Percentiles rank a stretch among this genome's conserved stretches.
Conservation (phyloP, 805 yeast species). For the Brettanomyces custersianus region DNA sequence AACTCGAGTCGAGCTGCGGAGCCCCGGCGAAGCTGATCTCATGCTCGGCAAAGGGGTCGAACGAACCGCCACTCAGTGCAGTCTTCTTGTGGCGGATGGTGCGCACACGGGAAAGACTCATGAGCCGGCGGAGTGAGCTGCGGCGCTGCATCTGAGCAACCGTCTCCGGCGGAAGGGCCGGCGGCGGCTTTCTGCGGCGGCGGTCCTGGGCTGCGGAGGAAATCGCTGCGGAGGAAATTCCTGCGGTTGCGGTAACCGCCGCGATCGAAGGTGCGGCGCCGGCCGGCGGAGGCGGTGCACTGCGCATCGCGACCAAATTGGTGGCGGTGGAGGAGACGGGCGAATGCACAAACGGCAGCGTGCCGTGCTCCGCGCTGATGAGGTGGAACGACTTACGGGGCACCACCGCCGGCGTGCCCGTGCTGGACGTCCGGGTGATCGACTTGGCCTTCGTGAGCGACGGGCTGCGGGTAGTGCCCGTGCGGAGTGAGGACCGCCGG, state of each 20-base stretch:
- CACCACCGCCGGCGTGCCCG: too few species aligned
- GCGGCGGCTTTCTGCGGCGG: constrained; percentile 21
- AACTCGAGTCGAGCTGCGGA: constrained; percentile 43
- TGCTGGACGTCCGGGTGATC: constrained; percentile 21
- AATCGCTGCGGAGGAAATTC: too few species aligned
- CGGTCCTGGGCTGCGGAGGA: too few species aligned
- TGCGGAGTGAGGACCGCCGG: not conserved
- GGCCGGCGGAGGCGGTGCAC: constrained; percentile 14
- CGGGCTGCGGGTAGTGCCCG: constrained; percentile 11
- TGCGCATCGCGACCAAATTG: constrained; percentile 16
- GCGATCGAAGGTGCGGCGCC: not conserved
- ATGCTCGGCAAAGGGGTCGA: constrained; percentile 61
- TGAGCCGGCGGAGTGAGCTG: constrained; percentile 4
- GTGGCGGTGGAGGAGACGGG: constrained; percentile 51
- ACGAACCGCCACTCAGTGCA: constrained; percentile 5
- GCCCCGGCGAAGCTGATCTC: constrained; percentile 66
- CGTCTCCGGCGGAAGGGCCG: constrained; percentile 8
- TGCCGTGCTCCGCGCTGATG: too few species aligned
- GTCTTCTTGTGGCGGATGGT: constrained; percentile 9
- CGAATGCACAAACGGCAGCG: too few species aligned
- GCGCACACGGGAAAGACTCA: constrained; percentile 7
- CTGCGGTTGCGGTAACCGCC: too few species aligned
- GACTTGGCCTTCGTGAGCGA: constrained; percentile 21
- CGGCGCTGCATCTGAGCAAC: constrained; percentile 3
- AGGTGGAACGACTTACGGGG: too few species aligned